Evolutionary conservation across 169 alveolate species (phyloP), one percentile per base, ranked within the genome.

Genomic region (Eimeria necatrix): DNA sequence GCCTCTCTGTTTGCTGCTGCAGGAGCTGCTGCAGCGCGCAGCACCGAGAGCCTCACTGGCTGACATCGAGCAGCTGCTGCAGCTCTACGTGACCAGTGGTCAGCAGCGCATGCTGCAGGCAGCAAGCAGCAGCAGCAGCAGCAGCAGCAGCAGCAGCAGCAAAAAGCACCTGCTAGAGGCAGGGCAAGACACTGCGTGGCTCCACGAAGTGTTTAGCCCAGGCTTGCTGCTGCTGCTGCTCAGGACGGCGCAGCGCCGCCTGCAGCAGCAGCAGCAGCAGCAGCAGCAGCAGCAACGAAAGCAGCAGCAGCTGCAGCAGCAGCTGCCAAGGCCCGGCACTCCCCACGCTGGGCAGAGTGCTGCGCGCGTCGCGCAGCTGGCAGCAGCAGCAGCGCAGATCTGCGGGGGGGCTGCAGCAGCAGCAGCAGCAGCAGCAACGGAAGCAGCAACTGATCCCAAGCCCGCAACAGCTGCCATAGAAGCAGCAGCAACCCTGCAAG

Each of bases 221-320:
- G 70, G 49, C 8, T 26, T 48, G 71, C 88, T 80, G 88, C 88
- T 48, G 88, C 88, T 80, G 71, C 70, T 80, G 88, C 88, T 80
- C 48, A 71, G 49, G 60, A 1, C 51, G 49, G 70, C 88, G 46
- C 88, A 6, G 41, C 88, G 61, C 12, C 88, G 12, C 16, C 48
- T 80, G 88, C 32, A 80, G 88, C 68, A 80, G 88, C 88, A 80
- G 88, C 61, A 16, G 48, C 64, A 76, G 56, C 61, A 10, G 61
- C 61, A 76, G 61, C 86, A 76, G 86, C 59, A 26, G 53, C 84
- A 73, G 84, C 48, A 73, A 16, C 84, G n/a, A 22, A 16, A 16
- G 78, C 56, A 73, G 53, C 84, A 26, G 84, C 88, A 78, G 88
- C 88, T 48, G 88, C 88, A 78, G 68, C 88, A 78, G 68, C 20